Conservation (phyloP, 1,139 yeast species). For the Pichia sp. region DNA sequence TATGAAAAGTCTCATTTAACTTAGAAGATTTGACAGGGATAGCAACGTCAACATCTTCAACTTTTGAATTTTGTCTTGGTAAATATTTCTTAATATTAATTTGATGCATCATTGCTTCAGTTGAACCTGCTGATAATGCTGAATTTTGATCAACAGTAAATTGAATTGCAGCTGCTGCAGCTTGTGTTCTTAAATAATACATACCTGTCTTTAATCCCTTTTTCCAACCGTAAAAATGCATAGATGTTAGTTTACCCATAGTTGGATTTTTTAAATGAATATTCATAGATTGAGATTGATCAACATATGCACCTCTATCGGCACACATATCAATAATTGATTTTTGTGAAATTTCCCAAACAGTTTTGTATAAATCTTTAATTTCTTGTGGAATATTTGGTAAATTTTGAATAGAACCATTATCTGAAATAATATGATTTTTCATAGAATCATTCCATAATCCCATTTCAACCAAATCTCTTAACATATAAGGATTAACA, state of each 20-base stretch:
- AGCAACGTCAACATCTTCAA: conserved; percentile 33
- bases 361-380: conserved; percentile 50
- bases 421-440: conserved; percentile 45
- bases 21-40: conserved; percentile 30
- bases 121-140: conserved; percentile 45
- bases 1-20: conserved; percentile 23
- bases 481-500: conserved; percentile 50
- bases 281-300: conserved; percentile 57
- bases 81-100: conserved; percentile 34
- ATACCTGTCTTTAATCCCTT: conserved; percentile 59
- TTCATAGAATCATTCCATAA: conserved; percentile 51
- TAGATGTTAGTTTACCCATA: conserved; percentile 52
- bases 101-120: conserved; percentile 49
- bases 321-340: conserved; percentile 55
- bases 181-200: conserved; percentile 59
- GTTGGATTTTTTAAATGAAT: conserved; percentile 51
- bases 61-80: conserved; percentile 26
- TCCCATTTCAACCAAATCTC: conserved; percentile 50
- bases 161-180: conserved; percentile 58
- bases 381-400: conserved; percentile 46
- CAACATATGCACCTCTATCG: conserved; percentile 54
- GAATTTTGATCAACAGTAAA: conserved; percentile 45
- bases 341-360: conserved; percentile 57
- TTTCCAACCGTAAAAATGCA: conserved; percentile 61
- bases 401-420: conserved; percentile 51